Percentiles rank a stretch among this genome's conserved stretches.
phyloP scores from a whole-genome alignment of 345 rosid species.

The Dipteronia dyeriana region DNA sequence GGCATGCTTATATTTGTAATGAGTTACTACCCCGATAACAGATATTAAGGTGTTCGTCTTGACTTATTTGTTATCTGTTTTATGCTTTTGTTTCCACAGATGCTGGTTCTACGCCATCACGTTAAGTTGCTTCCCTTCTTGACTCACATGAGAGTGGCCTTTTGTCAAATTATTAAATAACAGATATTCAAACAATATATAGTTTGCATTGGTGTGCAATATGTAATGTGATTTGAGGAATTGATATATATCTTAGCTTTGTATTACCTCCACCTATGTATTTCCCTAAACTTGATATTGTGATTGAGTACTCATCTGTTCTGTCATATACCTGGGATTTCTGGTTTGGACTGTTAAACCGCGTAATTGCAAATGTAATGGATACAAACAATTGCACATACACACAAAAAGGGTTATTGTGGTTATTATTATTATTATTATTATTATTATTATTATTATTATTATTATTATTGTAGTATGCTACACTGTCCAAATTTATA shows the following conservation, averaged over 20 bases:
- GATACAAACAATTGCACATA: background rate
- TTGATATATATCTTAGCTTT: background rate
- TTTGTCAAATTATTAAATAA: background rate
- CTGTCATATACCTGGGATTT: background rate
- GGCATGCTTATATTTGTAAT: background rate
- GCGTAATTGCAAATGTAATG: background rate
- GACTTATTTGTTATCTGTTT: background rate
- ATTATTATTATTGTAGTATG: no score
- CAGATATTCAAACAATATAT: background rate
- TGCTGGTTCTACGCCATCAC: background rate
- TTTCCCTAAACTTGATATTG: background rate
- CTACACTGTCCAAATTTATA: no score
- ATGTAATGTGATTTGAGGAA: background rate
- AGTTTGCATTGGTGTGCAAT: background rate
- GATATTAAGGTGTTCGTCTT: background rate
- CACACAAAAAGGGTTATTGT: background rate
- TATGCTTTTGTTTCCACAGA: conserved; percentile 6
- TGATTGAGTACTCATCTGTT: background rate
- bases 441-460: no score
- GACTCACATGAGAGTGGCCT: background rate
- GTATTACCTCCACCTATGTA: background rate
- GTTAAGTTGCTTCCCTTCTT: background rate
- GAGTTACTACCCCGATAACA: background rate
- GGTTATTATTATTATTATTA: background rate
- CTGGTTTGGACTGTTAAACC: background rate